Base-by-base conservation (phyloP, 2,329 filamentous ascomycete genomes). In the Emergomyces pasteurianus region DNA sequence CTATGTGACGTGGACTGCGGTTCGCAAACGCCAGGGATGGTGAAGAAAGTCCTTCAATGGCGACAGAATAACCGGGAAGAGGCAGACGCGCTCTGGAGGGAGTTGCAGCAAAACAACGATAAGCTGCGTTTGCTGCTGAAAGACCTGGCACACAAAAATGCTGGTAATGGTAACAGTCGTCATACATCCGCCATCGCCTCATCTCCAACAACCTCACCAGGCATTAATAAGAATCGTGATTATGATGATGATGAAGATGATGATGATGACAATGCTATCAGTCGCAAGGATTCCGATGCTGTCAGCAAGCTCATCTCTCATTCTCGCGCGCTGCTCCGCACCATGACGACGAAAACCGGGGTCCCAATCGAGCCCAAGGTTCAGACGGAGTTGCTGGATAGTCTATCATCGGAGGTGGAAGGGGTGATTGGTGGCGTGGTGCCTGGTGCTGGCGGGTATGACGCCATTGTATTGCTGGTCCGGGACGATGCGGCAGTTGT, bases 1-100 rank as follows among this genome's bases (percentile, higher is more conserved):
- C 94, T 99, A 87, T 96, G 91, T 70, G 94, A 99, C 71, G 94
- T 99, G 7, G 90, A 95, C 72, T 96, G 92, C 71, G 94, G 94
- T 38, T 92, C 87, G 56, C 84, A 95, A 77, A 97, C 92, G 8
- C 92, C 95, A 0, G 84, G 90, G 16, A 97, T 99, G 94, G 94
- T 96, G 43, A 95, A 92, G 77, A 84, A 89, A 71, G 89, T 99
- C 16, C 80, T 97, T 2, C 82, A 83, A 38, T 99, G 94, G 94
- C 81, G 88, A 58, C 82, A 83, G 57, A 75, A 81, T 55, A 84
- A 90, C 23, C 76, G 80, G 0, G 80, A 80, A 2, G 82, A 80
- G n/a, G 86, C 91, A 1, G 83, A 84, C 63, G 69, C 74, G 63
- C 78, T 96, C 21, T 97, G 92, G 90, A 81, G 82, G 54, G 78